phyloP scores from a whole-genome alignment of 192 early-diverging fungal genomes.

The Linnemannia hyalina region DNA sequence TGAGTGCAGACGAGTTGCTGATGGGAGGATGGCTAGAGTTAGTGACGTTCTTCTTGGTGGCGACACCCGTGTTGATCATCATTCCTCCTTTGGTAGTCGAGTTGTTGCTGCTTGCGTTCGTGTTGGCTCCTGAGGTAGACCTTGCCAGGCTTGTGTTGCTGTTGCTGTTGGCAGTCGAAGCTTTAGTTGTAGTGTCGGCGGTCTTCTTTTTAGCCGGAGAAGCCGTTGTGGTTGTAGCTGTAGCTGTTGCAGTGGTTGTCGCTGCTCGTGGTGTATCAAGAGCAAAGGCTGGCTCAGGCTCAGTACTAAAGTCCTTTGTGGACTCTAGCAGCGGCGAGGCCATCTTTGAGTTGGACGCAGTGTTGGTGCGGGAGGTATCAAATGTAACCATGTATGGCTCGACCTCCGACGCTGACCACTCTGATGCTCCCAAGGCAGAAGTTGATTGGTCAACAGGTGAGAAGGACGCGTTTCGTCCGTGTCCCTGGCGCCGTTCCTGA shows the following conservation, averaged over 20 bases:
- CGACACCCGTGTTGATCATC: constrained; percentile 15
- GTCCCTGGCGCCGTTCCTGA: constrained; percentile 19
- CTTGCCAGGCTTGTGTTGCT: not conserved
- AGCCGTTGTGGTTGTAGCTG: not conserved
- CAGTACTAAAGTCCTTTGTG: not conserved
- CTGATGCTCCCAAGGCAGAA: not conserved
- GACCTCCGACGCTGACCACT: not conserved
- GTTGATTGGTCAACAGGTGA: constrained; percentile 2
- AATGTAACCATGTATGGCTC: not conserved
- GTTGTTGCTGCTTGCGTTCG: not conserved
- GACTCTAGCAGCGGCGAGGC: constrained; percentile 11
- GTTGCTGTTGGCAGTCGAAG: not conserved
- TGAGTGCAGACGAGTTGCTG: not conserved
- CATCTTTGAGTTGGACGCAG: constrained; percentile 25
- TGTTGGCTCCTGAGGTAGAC: not conserved
- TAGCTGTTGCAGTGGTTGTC: not conserved
- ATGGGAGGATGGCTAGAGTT: not conserved
- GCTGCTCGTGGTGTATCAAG: not conserved
- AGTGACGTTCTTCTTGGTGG: constrained; percentile 10
- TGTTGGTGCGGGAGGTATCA: not conserved
- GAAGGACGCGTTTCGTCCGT: not conserved
- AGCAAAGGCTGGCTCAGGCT: not conserved
- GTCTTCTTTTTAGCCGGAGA: not conserved
- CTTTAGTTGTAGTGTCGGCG: not conserved
- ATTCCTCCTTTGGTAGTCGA: constrained; percentile 13